phyloP scores from a whole-genome alignment of 2,329 filamentous ascomycete species.

The Rosellinia necatrix region DNA sequence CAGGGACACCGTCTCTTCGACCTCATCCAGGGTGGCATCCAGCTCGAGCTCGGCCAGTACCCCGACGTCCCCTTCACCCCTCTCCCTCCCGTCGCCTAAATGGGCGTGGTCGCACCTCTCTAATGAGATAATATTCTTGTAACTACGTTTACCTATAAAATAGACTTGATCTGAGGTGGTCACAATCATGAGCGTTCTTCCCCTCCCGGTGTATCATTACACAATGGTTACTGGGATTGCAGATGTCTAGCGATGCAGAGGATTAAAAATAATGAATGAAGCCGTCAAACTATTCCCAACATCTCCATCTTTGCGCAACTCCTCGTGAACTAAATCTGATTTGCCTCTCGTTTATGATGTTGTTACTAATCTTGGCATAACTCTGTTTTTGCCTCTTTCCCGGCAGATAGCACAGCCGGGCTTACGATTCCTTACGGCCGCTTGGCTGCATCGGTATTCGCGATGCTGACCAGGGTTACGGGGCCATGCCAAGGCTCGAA shows the following conservation, averaged over 20 bases:
- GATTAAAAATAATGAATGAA: constrained; percentile 10
- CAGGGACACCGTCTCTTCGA: constrained; percentile 25
- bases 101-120: background rate
- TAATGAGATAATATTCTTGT: constrained; percentile 16
- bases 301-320: background rate
- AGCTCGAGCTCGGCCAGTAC: constrained; percentile 24
- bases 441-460: too few species aligned
- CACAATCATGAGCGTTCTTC: constrained; percentile 14
- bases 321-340: background rate
- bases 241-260: constrained; percentile 6
- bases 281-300: background rate
- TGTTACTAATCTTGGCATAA: background rate
- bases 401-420: too few species aligned
- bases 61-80: constrained; percentile 25
- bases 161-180: constrained; percentile 25
- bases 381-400: too few species aligned
- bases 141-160: constrained; percentile 22
- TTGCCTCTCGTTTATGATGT: background rate
- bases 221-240: constrained; percentile 13
- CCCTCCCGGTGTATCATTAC: background rate
- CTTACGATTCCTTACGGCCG: too few species aligned
- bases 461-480: too few species aligned
- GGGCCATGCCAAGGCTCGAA: too few species aligned
- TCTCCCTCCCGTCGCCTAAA: constrained; percentile 20
- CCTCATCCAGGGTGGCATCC: constrained; percentile 29